A percentile compares a stretch with the other conserved stretches of the same genome.
phyloP scores from a whole-genome alignment of 768 basidiomycete species.

The Tylopilus intermedius region DNA sequence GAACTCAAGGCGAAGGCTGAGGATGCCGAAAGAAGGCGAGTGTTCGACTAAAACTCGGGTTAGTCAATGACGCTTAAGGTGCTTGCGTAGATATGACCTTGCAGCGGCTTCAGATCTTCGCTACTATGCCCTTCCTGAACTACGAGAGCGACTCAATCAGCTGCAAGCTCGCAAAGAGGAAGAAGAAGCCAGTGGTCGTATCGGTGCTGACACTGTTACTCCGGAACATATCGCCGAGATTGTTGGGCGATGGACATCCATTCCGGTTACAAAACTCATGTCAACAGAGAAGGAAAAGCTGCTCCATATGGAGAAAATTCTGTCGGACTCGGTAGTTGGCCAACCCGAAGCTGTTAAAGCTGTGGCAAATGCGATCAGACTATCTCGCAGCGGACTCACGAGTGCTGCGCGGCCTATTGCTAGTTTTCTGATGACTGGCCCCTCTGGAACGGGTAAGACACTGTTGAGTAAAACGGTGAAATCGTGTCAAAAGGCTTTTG shows the following conservation, averaged over 20 bases:
- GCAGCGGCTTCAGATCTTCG: conserved; percentile 80
- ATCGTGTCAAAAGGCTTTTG: neutral
- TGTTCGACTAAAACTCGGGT: neutral
- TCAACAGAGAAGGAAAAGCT: conserved; percentile 91
- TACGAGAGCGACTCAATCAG: conserved; percentile 64
- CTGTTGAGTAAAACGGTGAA: conserved; percentile 83
- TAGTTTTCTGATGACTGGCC: conserved; percentile 89
- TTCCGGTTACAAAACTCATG: conserved; percentile 83
- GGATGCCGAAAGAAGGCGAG: conserved; percentile 83
- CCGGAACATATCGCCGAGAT: conserved; percentile 92
- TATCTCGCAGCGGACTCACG: conserved; percentile 91
- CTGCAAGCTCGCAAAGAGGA: conserved; percentile 65
- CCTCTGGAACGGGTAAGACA: conserved; percentile 88
- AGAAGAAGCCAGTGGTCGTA: conserved; percentile 55
- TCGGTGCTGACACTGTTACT: conserved; percentile 66
- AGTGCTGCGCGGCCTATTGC: conserved; percentile 86
- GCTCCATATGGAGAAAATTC: conserved; percentile 77
- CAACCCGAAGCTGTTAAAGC: conserved; percentile 89
- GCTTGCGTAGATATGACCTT: conserved; percentile 52
- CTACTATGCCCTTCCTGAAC: conserved; percentile 89
- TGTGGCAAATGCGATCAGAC: conserved; percentile 88
- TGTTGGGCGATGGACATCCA: conserved; percentile 87
- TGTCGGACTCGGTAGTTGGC: conserved; percentile 76
- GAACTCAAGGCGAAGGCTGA: conserved; percentile 88
- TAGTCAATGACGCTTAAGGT: neutral